Evolutionary conservation across 208 protist species (phyloP).

Genomic region (Wallacemonas rigidus): DNA sequence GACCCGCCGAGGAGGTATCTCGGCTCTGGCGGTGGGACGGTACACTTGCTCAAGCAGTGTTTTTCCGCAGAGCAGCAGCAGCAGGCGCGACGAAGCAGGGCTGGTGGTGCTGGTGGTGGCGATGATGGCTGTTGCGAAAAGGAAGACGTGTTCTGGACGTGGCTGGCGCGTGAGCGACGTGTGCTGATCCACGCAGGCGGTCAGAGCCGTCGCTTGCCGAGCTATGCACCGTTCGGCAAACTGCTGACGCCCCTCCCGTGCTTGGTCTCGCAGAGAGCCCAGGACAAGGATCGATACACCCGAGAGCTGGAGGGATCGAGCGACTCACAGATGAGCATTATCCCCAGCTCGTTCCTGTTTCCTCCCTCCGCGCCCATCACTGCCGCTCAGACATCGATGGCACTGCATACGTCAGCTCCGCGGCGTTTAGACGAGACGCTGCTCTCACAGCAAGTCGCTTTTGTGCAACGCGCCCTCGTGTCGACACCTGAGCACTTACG

Average conservation of each 20-base stretch:
- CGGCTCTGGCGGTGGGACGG: slow-evolving; percentile 48
- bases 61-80: slow-evolving; percentile 16
- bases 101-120: too few relatives aligned
- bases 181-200: slow-evolving; percentile 57
- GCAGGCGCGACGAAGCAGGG: not conserved
- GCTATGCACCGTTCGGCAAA: slow-evolving; percentile 48
- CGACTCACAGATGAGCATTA: not conserved
- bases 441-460: slow-evolving; percentile 36
- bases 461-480: slow-evolving; percentile 25
- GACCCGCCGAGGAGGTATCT: slow-evolving; percentile 36
- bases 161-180: slow-evolving; percentile 25
- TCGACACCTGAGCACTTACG: slow-evolving; percentile 27
- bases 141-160: slow-evolving; percentile 23
- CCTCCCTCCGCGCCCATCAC: not conserved
- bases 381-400: not conserved
- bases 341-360: not conserved
- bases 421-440: slow-evolving; percentile 39
- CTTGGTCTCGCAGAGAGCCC: not conserved
- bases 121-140: not conserved
- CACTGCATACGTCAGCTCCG: slow-evolving; percentile 11
- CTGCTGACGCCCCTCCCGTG: slow-evolving; percentile 44
- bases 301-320: too few relatives aligned
- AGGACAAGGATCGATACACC: too few relatives aligned
- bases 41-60: slow-evolving; percentile 41
- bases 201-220: slow-evolving; percentile 50